Evolutionary conservation across 1,284 basidiomycete genomes (phyloP), one percentile per base, ranked within the genome.

Genomic region (Trichosporon ovoides): DNA sequence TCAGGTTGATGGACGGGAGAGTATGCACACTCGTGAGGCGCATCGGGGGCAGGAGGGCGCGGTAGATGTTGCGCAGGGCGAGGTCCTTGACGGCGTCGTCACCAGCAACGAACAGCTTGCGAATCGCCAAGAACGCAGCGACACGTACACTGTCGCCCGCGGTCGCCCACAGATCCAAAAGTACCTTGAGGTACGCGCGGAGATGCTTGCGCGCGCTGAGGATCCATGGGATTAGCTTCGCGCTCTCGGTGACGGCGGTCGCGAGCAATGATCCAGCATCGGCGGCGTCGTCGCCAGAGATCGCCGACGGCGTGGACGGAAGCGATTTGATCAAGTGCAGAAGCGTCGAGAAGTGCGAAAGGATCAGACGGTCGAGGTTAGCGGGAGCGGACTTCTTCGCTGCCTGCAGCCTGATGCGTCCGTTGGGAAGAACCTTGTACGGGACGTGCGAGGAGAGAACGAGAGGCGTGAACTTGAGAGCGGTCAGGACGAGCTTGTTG

Each of bases 1-100:
- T 96, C 40, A 98, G 79, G 70, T 91, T 96, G 77, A 98, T 89
- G 3, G 87, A 85, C n/a, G 94, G 92, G 13, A 98, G 81, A 2
- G 88, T 94, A 79, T 96, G 87, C 3, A 85, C 81, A 54, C 83
- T 89, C 5, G 92, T 96, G 18, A 86, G 84, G 73, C 91, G 67
- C 22, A 72, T 86, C 11, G 86, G 86, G 19, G 89, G 85, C 52
- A 97, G 84, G 34, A 97, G 81, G 3, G 87, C 84, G 53, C 90
- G 83, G 78, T 98, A 98, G 16, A 66, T 67, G 61, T 46, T 56
- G 19, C 92, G 94, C 65, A 98, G 81, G 57, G 91, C 87, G 18
- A 87, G 80, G 67, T 98, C 94, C 65, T 91, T 78, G 64, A 95
- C 86, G 3, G 86, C 84, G 64, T 87, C 86, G 67, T 98, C 92